Percentiles rank a stretch among this genome's conserved stretches.
Evolutionary conservation across 345 rosid genomes (phyloP).

Genomic region (Cochlearia excelsa): DNA sequence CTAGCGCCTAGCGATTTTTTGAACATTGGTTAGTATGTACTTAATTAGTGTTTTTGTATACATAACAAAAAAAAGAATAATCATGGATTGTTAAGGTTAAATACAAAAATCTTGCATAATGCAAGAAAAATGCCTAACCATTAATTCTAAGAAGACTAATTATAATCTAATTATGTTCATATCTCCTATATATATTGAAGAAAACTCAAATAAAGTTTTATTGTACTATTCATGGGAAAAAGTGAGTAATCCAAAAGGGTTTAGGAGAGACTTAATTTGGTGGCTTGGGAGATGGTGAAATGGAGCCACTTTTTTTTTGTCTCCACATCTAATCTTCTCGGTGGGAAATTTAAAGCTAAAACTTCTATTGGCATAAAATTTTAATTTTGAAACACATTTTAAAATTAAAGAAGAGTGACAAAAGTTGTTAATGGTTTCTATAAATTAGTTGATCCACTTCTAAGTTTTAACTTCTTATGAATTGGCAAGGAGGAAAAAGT

Average conservation of each 20-base stretch:
- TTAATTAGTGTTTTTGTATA: too few species aligned
- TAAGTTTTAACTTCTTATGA: constrained; percentile 26
- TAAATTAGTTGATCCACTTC: constrained; percentile 37
- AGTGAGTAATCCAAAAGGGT: constrained; percentile 30
- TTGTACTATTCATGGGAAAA: background rate
- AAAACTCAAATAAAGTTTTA: constrained; percentile 6
- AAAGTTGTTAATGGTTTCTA: constrained; percentile 29
- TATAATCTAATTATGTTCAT: too few species aligned
- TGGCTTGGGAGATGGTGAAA: constrained; percentile 49
- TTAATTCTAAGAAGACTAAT: too few species aligned
- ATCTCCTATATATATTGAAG: background rate
- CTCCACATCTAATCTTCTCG: constrained; percentile 34
- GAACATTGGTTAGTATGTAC: too few species aligned
- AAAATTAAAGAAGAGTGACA: constrained; percentile 23
- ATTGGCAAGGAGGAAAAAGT: constrained; percentile 29
- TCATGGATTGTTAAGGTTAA: too few species aligned
- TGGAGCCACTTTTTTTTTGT: constrained; percentile 35
- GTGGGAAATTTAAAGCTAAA: constrained; percentile 33
- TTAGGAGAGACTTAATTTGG: constrained; percentile 39
- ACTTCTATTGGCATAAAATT: background rate
- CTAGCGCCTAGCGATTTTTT: too few species aligned
- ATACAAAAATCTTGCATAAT: too few species aligned
- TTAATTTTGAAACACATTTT: constrained; percentile 21
- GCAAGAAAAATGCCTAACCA: too few species aligned
- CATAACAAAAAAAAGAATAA: too few species aligned